Evolutionary conservation across 192 early-diverging fungal species (phyloP).

Genomic region (Mortierella claussenii): DNA sequence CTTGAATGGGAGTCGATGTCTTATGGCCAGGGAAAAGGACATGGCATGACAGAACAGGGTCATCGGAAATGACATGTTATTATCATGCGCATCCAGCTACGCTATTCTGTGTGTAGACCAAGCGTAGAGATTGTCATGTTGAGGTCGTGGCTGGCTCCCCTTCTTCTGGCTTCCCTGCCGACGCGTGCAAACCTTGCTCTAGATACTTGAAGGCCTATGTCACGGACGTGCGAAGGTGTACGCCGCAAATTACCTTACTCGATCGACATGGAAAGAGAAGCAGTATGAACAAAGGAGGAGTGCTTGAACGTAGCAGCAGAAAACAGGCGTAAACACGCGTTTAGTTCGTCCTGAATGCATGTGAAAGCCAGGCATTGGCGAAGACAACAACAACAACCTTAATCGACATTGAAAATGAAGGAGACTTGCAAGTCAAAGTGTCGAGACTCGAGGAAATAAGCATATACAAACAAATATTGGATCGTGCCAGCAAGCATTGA

Average conservation of each 20-base stretch:
- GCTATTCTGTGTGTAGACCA: too few species aligned
- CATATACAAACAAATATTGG: background rate
- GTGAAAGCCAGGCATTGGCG: background rate
- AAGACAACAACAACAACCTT: too few species aligned
- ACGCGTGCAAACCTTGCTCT: background rate
- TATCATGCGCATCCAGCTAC: too few species aligned
- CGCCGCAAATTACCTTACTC: slow-evolving; percentile 13
- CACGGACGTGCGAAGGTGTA: background rate
- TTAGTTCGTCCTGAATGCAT: background rate
- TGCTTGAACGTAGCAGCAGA: background rate
- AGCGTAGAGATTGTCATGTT: too few species aligned
- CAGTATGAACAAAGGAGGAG: background rate
- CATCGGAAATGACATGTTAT: too few species aligned
- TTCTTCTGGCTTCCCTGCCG: background rate
- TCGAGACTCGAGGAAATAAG: background rate
- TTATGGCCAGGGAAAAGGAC: too few species aligned
- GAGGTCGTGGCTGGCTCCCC: background rate
- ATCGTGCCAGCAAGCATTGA: too few species aligned
- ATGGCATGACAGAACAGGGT: too few species aligned
- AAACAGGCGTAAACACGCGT: slow-evolving; percentile 1
- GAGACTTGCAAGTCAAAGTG: background rate
- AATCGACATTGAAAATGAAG: background rate
- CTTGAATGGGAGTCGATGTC: too few species aligned
- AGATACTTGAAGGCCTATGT: background rate
- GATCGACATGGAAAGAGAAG: background rate